These are phyloP conservation scores for Juncus inflexus DNA, from an alignment of 176 grass and related monocot genomes.

Conservation along the genomic window DNA sequence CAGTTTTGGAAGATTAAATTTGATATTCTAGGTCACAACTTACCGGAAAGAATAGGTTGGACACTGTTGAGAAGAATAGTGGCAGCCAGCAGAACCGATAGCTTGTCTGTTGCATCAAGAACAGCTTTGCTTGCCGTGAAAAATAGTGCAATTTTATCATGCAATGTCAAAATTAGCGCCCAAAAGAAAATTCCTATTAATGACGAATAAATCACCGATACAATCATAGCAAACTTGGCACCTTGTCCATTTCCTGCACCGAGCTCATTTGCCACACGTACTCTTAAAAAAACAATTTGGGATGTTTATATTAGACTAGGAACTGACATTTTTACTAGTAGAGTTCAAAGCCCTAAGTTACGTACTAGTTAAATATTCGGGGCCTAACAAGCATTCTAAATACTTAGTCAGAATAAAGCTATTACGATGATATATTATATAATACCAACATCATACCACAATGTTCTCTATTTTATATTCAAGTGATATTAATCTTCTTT, in stretches of 20 bases:
- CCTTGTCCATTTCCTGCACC: constrained; percentile 33
- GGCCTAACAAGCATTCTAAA: no score
- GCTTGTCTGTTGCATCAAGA: constrained; percentile 23
- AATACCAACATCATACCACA: no score
- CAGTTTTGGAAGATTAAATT: no score
- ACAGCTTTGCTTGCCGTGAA: constrained; percentile 31
- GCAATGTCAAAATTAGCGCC: constrained; percentile 7
- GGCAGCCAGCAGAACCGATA: constrained; percentile 24
- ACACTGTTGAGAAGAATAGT: constrained; percentile 39
- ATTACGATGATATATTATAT: no score
- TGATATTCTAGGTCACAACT: not conserved
- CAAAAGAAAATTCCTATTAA: constrained; percentile 33
- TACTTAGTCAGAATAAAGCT: no score
- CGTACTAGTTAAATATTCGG: no score
- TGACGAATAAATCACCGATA: constrained; percentile 21
- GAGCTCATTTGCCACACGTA: constrained; percentile 41
- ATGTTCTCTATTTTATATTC: no score
- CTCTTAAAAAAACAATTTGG: constrained; percentile 21
- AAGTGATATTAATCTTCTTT: no score
- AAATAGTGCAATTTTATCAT: constrained; percentile 27
- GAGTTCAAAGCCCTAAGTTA: no score
- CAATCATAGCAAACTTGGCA: constrained; percentile 28
- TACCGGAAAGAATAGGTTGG: constrained; percentile 47
- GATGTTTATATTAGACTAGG: not conserved
- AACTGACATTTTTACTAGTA: no score